These are phyloP conservation scores for Phytophthora vignae DNA, from an alignment of 352 stramenopile species.

Conservation along the genomic window DNA sequence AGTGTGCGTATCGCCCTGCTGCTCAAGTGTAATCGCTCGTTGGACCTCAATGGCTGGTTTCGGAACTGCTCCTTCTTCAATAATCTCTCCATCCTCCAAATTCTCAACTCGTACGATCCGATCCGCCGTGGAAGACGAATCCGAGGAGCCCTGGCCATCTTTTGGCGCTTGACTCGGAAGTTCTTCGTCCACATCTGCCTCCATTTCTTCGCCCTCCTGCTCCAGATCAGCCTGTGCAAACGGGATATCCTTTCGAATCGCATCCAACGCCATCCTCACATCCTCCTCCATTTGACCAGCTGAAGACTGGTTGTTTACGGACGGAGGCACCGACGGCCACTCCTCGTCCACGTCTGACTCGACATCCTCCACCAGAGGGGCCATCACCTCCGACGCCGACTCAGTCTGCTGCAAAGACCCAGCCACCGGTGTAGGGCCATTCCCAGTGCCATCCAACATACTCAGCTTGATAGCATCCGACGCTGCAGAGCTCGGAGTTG, in stretches of 20 bases:
- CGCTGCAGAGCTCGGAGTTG: slow-evolving; percentile 5
- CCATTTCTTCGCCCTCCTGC: slow-evolving; percentile 30
- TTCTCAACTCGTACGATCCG: slow-evolving; percentile 30
- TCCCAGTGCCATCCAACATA: slow-evolving; percentile 1
- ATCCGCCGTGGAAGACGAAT: slow-evolving; percentile 2
- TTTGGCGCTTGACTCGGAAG: slow-evolving; percentile 27
- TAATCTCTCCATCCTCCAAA: slow-evolving; percentile 82
- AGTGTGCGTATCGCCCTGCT: slow-evolving; percentile 14
- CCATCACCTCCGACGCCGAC: slow-evolving; percentile 7
- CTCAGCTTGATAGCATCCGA: slow-evolving; percentile 12
- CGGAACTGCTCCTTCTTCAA: slow-evolving; percentile 61
- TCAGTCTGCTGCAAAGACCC: background rate
- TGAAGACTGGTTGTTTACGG: slow-evolving; percentile 2
- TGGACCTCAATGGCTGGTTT: slow-evolving; percentile 51
- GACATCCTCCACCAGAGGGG: slow-evolving; percentile 26
- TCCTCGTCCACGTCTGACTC: slow-evolving; percentile 77
- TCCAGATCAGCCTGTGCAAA: slow-evolving; percentile 11
- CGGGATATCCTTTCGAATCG: slow-evolving; percentile 10
- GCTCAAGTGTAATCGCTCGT: slow-evolving; percentile 46
- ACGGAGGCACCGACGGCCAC: slow-evolving; percentile 42
- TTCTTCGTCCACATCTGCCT: slow-evolving; percentile 54
- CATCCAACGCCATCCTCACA: slow-evolving; percentile 15
- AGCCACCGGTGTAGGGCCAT: background rate
- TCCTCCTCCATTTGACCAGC: slow-evolving; percentile 19
- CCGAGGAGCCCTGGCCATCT: background rate